A percentile compares a stretch with the other conserved stretches of the same genome.
phyloP scores from a whole-genome alignment of 192 early-diverging fungal genomes.

The Gamsiella multidivaricata region DNA sequence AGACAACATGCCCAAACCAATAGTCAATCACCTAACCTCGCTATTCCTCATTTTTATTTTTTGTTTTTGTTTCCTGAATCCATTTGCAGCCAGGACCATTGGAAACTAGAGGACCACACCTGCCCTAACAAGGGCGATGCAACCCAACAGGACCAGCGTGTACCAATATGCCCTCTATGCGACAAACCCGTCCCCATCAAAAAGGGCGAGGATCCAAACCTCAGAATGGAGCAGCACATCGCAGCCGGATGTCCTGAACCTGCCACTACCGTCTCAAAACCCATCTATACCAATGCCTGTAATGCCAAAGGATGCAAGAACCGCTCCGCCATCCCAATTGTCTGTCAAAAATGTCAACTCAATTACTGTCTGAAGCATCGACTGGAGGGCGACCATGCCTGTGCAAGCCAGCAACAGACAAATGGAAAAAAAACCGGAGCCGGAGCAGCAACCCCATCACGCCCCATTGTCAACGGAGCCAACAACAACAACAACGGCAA shows the following conservation, averaged over 20 bases:
- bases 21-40: no score
- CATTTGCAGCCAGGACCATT: slow-evolving; percentile 72
- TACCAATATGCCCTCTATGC: slow-evolving; percentile 84
- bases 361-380: slow-evolving; percentile 87
- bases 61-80: slow-evolving; percentile 3
- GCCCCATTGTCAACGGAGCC: background rate
- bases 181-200: slow-evolving; percentile 74
- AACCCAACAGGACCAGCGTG: slow-evolving; percentile 65
- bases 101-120: slow-evolving; percentile 70
- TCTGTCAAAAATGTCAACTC: slow-evolving; percentile 71
- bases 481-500: background rate
- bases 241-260: slow-evolving; percentile 64
- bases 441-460: slow-evolving; percentile 1
- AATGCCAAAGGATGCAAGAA: slow-evolving; percentile 70
- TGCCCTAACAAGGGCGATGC: slow-evolving; percentile 69
- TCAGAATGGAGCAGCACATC: slow-evolving; percentile 75
- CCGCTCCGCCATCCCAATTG: slow-evolving; percentile 72
- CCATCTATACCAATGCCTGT: slow-evolving; percentile 70
- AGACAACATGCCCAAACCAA: no score
- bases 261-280: slow-evolving; percentile 59
- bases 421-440: background rate
- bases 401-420: slow-evolving; percentile 30
- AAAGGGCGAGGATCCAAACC: slow-evolving; percentile 80
- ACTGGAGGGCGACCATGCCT: slow-evolving; percentile 77
- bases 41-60: background rate